A percentile compares a stretch with the other conserved stretches of the same genome.
phyloP scores from a whole-genome alignment of 1,284 basidiomycete genomes.

The Boletellus sp. region DNA sequence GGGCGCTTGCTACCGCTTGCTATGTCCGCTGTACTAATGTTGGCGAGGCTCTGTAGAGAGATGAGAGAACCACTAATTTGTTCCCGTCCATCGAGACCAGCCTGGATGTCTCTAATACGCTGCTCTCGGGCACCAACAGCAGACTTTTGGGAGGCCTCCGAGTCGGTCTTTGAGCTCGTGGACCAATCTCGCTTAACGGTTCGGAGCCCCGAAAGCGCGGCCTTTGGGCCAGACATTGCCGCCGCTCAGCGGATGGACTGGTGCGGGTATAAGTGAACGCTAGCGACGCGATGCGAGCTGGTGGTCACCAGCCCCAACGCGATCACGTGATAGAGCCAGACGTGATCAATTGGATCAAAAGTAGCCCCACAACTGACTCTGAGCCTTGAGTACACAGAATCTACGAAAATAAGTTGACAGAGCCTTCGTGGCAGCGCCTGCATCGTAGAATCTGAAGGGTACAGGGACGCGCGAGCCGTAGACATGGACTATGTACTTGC shows the following conservation, averaged over 20 bases:
- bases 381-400: too few relatives aligned
- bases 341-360: too few relatives aligned
- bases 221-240: constrained; percentile 35
- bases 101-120: constrained; percentile 53
- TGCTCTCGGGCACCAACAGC: constrained; percentile 38
- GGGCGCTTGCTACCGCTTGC: constrained; percentile 46
- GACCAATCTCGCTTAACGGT: constrained; percentile 47
- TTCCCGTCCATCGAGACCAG: constrained; percentile 26
- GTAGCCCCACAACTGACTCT: too few relatives aligned
- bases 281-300: constrained; percentile 2
- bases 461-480: too few relatives aligned
- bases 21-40: constrained; percentile 30
- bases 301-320: too few relatives aligned
- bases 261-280: too few relatives aligned
- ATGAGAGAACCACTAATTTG: constrained; percentile 18
- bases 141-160: constrained; percentile 25
- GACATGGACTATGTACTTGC: too few relatives aligned
- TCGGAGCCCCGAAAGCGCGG: constrained; percentile 44
- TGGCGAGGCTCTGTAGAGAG: constrained; percentile 14
- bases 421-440: too few relatives aligned
- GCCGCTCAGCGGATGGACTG: not conserved
- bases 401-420: too few relatives aligned
- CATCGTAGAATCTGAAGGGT: too few relatives aligned
- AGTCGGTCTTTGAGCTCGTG: constrained; percentile 34
- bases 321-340: constrained; percentile 19